Evolutionary conservation across 2,329 filamentous ascomycete species (phyloP), one percentile per base, ranked within the genome.

Genomic region (Canariomyces notabilis): DNA sequence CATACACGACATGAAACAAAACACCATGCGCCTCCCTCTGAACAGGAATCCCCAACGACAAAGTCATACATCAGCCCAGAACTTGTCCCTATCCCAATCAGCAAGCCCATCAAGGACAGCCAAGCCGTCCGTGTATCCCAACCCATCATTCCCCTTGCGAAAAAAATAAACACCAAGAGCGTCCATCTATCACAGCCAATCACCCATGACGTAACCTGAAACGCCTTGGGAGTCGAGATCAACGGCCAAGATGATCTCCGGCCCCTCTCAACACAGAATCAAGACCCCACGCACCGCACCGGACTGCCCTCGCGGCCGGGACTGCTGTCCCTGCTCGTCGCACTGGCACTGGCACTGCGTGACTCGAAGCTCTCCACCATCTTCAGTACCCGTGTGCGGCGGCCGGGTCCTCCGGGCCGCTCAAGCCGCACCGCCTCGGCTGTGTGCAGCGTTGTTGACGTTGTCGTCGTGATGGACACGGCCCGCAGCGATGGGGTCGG

Each of bases 311-410:
- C n/a, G n/a, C n/a, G n/a, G n/a, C 26, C 26, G 14, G 26, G 26
- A 9, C 26, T 29, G 14, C 7, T 29, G 9, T 44, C 59, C 18
- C 71, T 64, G n/a, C n/a, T n/a, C n/a, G n/a, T n/a, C n/a, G n/a
- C n/a, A n/a, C n/a, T n/a, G n/a, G n/a, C n/a, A 49, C 73, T 77
- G 4, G 55, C 59, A 19, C 68, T 67, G 34, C 52, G 44, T 20
- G 67, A 68, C 67, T 81, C 77, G 49, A 80, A 69, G 48, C 64
- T 71, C 56, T 80, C 69, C 32, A 81, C 75, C 75, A 81, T 78
- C 37, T 70, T 67, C 37, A 77, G 59, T 21, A 81, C 65, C 14
- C 32, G 32, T 12, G 32, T 34, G 12, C 32, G 32, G 26, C n/a
- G 26, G 6, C 14, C 26, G 26, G 26, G 26, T 29, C 7, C 26